Conservation (phyloP, 768 basidiomycete genomes). For the Chalciporus piperatus region DNA sequence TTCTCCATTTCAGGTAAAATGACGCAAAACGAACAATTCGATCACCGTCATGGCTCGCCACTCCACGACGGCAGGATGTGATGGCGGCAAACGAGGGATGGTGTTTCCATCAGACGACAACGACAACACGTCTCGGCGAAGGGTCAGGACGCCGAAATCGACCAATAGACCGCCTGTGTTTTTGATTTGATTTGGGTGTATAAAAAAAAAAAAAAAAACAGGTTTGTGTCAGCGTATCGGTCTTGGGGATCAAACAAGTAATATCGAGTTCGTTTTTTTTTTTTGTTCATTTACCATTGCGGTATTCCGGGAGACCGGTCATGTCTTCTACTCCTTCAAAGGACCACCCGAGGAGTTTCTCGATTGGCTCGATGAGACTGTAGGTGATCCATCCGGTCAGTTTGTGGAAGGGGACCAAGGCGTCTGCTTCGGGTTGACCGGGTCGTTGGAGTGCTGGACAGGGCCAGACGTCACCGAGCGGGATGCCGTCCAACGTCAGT, state of each 20-base stretch:
- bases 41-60: slow-evolving; percentile 97
- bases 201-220: neutral
- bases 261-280: too few species aligned
- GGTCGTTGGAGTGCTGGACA: slow-evolving; percentile 50
- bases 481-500: slow-evolving; percentile 57
- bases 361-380: slow-evolving; percentile 80
- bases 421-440: slow-evolving; percentile 49
- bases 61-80: slow-evolving; percentile 90
- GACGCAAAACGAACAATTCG: slow-evolving; percentile 59
- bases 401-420: slow-evolving; percentile 94
- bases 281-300: slow-evolving; percentile 68
- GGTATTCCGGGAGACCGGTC: slow-evolving; percentile 94
- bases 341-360: slow-evolving; percentile 73
- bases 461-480: slow-evolving; percentile 94
- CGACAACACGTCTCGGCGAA: slow-evolving; percentile 57
- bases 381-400: slow-evolving; percentile 94
- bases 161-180: slow-evolving; percentile 84
- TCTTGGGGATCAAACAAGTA: too few species aligned
- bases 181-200: too few species aligned
- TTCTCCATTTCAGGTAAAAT: neutral
- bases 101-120: slow-evolving; percentile 34
- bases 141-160: slow-evolving; percentile 75
- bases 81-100: slow-evolving; percentile 65
- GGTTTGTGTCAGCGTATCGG: neutral
- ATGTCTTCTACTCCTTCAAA: slow-evolving; percentile 80